Evolutionary conservation across 768 basidiomycete genomes (phyloP), one percentile per base, ranked within the genome.

Genomic region (Artomyces pyxidatus): DNA sequence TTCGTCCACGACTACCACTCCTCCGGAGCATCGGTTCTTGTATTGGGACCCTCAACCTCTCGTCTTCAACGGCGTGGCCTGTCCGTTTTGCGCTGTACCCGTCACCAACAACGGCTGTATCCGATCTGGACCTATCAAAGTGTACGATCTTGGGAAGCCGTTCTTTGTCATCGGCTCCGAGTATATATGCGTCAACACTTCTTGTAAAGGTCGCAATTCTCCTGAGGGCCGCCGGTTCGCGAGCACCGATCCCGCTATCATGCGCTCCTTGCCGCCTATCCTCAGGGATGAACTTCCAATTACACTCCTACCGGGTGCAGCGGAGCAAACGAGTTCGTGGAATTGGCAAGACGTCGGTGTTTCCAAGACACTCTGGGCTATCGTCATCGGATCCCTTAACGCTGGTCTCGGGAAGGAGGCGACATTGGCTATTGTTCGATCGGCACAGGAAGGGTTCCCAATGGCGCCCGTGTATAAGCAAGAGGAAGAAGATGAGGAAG

Each of bases 91-190:
- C 59, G 65, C 76, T 6, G 59, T 72, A 4, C 73, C 81, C 1
- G 73, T 90, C 32, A 55, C 61, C 28, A 85, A 89, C 64, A 74
- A 75, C 28, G 88, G 88, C 3, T 77, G 83, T 37, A 88, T 89
- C 63, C 76, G 72, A 52, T 75, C 76, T 0, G 86, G 87, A 0
- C 88, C 88, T 0, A 68, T 88, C 59, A 88, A 85, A 58, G 75
- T 88, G 4, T 86, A 88, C 61, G 87, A 90, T 57, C 76, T 90
- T 42, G 80, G 82, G 54, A 79, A 78, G 51, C 84, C 85, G 3
- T 90, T 89, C 66, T 89, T 84, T 60, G 75, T 90, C 62, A 86
- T 90, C 29, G 88, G 84, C n/a, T 87, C 86, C 60, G 83, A 86
- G 61, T 90, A 90, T 51, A 70, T 72, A 4, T 90, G 88, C 60